Conservation (phyloP, 78 protist species). For the Monocercomonoides exilis region DNA sequence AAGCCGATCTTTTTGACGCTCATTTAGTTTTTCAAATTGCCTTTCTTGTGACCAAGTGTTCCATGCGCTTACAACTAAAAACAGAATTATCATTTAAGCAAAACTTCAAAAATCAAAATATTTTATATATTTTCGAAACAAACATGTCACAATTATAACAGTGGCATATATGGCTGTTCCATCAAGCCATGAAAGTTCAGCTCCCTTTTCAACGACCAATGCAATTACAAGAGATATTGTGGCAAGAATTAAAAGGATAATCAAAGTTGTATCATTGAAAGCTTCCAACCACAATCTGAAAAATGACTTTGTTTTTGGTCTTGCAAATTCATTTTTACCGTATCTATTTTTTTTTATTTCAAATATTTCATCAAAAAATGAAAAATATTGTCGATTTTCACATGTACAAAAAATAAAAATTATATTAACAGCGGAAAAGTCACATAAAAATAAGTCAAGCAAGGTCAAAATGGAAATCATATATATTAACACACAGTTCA, state of each 20-base stretch:
- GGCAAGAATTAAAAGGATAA: conserved; percentile 11
- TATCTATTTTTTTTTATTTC: too few relatives aligned
- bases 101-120: background rate
- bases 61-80: conserved; percentile 19
- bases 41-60: conserved; percentile 39
- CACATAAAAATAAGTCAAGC: background rate
- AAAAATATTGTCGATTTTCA: background rate
- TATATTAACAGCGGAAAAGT: background rate
- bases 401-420: background rate
- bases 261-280: conserved; percentile 19
- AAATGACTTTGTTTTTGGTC: background rate
- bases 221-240: conserved; percentile 10
- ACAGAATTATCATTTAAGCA: background rate
- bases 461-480: too few relatives aligned
- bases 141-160: conserved; percentile 33
- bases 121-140: too few relatives aligned
- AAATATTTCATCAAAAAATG: too few relatives aligned
- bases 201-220: background rate
- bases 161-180: conserved; percentile 53
- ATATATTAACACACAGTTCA: background rate
- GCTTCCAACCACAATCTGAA: conserved; percentile 7
- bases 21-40: conserved; percentile 22
- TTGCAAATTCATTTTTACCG: background rate
- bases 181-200: conserved; percentile 45
- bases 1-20: background rate